Base-by-base conservation (phyloP, 768 basidiomycete genomes). In the Tylopilus cervinicoccineus region DNA sequence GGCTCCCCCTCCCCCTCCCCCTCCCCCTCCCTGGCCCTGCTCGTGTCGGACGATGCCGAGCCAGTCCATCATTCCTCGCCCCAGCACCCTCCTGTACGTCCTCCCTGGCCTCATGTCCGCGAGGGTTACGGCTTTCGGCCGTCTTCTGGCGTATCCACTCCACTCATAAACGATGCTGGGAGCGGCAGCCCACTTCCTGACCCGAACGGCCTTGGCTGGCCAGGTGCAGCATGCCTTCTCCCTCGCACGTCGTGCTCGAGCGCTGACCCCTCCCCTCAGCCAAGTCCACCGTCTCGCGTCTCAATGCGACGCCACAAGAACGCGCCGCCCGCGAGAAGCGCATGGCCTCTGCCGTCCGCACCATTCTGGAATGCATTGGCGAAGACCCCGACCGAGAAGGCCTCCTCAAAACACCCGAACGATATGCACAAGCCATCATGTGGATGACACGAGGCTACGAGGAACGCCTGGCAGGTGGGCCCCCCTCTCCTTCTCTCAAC, bases 381-480 rank as follows among this genome's bases (percentile, higher is more conserved):
- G 96, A 99, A 71, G 96, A 98, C 72, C 96, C 96, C 6, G 83
- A 91, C 66, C 80, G 96, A 29, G 95, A 98, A 64, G 96, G 96
- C 16, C 76, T 99, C 19, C 71, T 86, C 45, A 82, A 84, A 61
- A 99, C 96, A 2, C 96, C 96, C 22, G 90, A 94, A 57, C 79
- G 96, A 32, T 99, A 96, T 69, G 93, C 94, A 20, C 90, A 98
- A 70, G 93, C 96, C 23, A 74, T 99, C 45, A 81, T 99, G 77
- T 98, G 93, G 93, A 96, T 98, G 94, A 98, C 96, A 28, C 84
- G 87, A 64, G 96, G 96, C 10, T 99, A 99, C 70, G 96, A 98
- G 66, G 94, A 98, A 66, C 82, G 91, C 55, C 71, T 99, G 56
- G 82, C 85, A 70, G 91, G 93, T 93, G 46, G 44, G 65, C 51